Evolutionary conservation across 2,329 filamentous ascomycete species (phyloP), one percentile per base, ranked within the genome.

Genomic region (Colletotrichum sublineola): DNA sequence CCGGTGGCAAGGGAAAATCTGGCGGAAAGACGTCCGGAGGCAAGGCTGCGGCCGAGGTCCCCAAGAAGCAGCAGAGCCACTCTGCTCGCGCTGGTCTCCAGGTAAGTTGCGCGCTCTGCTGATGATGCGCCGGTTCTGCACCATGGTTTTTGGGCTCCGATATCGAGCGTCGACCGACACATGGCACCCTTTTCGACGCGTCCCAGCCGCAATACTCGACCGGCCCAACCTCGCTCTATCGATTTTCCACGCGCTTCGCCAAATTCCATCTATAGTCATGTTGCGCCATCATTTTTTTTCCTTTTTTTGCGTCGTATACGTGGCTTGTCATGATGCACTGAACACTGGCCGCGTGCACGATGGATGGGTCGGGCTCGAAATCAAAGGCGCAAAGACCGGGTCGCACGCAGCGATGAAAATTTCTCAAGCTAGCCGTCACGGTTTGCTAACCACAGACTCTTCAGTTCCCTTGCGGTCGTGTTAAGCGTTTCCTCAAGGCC

Each of bases 401-500:
- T 63, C 53, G 66, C 66, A 65, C 62, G n/a, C 52, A 36, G 40
- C 66, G 20, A 61, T 64, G 38, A 53, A 71, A 67, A 62, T 50
- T 52, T 67, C 18, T 44, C 31, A n/a, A 2, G 31, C 40, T 33
- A 53, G 55, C 5, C 38, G 55, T 63, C 20, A 40, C 60, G 61
- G 24, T 40, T 29, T 61, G 46, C 69, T 72, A 48, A 72, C 55
- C 15, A 56, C 36, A 12, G 5, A 42, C 31, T 42, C 33, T 69
- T 72, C 82, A 99, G 96, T 99, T 99, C 84, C 96, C 96, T 74
- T 99, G 96, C 83, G 96, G 96, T 86, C 96, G 96, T 92, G 96
- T 99, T 85, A 99, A 99, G 93, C 95, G 96, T 87, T 98, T 98
- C 88, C 89, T 99, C 82, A 98, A 98, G 91, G 95, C 94, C 84